Conservation (phyloP, 83 land plant species). For the Thuja plicata region DNA sequence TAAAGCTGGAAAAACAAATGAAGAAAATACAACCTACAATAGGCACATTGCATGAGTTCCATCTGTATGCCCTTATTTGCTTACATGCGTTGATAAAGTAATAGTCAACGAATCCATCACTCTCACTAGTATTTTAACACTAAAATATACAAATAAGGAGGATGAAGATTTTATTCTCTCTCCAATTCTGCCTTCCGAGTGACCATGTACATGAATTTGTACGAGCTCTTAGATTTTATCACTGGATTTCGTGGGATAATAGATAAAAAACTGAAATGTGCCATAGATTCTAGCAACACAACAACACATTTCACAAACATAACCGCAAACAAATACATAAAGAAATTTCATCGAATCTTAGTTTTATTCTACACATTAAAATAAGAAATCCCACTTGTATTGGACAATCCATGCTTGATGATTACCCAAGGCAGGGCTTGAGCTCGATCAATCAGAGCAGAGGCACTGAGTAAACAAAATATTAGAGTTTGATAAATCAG, state of each 20-base stretch:
- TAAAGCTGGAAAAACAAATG: too few species aligned
- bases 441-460: background rate
- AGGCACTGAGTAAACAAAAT: too few species aligned
- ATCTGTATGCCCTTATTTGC: too few species aligned
- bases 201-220: background rate
- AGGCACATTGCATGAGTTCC: too few species aligned
- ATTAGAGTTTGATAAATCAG: too few species aligned
- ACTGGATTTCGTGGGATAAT: background rate
- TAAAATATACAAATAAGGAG: too few species aligned
- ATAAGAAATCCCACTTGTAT: background rate
- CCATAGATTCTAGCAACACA: background rate
- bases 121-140: too few species aligned
- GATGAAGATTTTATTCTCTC: too few species aligned
- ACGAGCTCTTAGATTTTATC: background rate
- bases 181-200: background rate
- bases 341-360: too few species aligned
- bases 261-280: background rate
- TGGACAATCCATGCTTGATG: background rate
- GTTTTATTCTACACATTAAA: background rate
- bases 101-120: too few species aligned
- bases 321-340: background rate
- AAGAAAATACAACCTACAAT: too few species aligned
- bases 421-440: background rate
- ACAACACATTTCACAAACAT: background rate
- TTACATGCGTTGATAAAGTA: too few species aligned